Evolutionary conservation across 2,329 filamentous ascomycete species (phyloP), one percentile per base, ranked within the genome.

Genomic region (Botrytis byssoidea): DNA sequence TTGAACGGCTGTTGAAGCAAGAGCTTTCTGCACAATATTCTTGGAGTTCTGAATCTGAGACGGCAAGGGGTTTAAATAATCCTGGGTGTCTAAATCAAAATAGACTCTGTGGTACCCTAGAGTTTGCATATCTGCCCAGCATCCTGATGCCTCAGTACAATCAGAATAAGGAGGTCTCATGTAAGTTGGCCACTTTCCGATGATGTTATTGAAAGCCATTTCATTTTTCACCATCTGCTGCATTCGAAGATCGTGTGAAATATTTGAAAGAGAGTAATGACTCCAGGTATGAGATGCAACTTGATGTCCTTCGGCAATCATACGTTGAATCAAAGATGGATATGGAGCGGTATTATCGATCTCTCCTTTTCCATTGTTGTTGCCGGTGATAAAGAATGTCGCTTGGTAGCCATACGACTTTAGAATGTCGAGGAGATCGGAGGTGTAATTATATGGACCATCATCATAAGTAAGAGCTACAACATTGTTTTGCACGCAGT

Each of bases 381-480:
- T 87, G 9, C 87, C 87, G 4, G 85, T 88, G 75, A 92, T 84
- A 81, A 92, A 92, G 80, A 92, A 92, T 1, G 90, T 92, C 0
- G 89, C 90, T 75, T 88, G 89, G n/a, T 87, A 89, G 18, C 85
- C 82, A 79, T 90, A 89, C 37, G 82, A 83, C 74, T 86, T 85
- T 59, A 92, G 84, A 57, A 89, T 82, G 77, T 91, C 87, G 32
- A 92, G 70, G 12, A 92, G 84, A 75, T 91, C 87, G n/a, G 92
- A 84, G 1, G 90, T 92, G 80, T 89, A 91, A 32, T 85, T 81
- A 76, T 87, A 88, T 35, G 90, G 90, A 1, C 90, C 90, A 79
- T 92, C 90, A 77, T 92, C 90, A 77, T 88, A 92, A 0, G 90
- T 91, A 72, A 92, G 80, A 29, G 90, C 90, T 75, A 92, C 85